These are phyloP conservation scores for Monosporozyma unispora DNA, from an alignment of 805 yeast species.

Conservation along the genomic window DNA sequence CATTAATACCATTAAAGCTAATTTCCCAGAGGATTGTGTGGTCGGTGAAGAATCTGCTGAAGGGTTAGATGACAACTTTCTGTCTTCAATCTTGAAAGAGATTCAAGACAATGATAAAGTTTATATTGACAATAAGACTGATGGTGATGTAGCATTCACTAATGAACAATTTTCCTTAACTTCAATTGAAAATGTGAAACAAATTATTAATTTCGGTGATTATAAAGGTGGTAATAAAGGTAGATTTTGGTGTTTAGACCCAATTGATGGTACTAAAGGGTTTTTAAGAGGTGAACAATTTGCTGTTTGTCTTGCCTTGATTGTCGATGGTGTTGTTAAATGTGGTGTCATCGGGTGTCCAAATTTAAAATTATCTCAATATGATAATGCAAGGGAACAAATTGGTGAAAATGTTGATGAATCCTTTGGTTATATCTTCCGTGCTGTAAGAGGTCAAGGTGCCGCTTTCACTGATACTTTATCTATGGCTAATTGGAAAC, in stretches of 20 bases:
- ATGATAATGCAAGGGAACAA: conserved; percentile 32
- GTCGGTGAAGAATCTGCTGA: conserved; percentile 93
- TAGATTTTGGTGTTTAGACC: conserved; percentile 95
- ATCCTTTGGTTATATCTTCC: conserved; percentile 27
- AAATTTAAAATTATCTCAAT: conserved; percentile 44
- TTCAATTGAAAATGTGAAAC: conserved; percentile 42
- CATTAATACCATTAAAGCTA: conserved; percentile 67
- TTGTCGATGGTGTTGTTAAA: conserved; percentile 75
- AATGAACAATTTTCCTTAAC: conserved; percentile 29
- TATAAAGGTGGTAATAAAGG: conserved; percentile 72
- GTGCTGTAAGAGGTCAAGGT: conserved; percentile 26
- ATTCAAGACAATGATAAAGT: conserved; percentile 44
- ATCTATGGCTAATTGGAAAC: conserved; percentile 35
- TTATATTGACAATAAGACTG: conserved; percentile 18
- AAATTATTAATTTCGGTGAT: conserved; percentile 69
- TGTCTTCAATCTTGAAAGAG: conserved; percentile 47
- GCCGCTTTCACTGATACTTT: conserved; percentile 28
- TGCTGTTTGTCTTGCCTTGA: conserved; percentile 88
- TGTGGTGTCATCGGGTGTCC: conserved; percentile 97
- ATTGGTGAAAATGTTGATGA: conserved; percentile 13
- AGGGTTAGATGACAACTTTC: conserved; percentile 45
- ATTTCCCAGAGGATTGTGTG: conserved; percentile 76
- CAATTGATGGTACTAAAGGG: conserved; percentile 97
- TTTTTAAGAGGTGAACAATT: conserved; percentile 93
- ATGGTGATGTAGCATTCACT: conserved; percentile 9